Conservation (phyloP, 1,284 basidiomycete species). For the Mrakiaceae sp. region DNA sequence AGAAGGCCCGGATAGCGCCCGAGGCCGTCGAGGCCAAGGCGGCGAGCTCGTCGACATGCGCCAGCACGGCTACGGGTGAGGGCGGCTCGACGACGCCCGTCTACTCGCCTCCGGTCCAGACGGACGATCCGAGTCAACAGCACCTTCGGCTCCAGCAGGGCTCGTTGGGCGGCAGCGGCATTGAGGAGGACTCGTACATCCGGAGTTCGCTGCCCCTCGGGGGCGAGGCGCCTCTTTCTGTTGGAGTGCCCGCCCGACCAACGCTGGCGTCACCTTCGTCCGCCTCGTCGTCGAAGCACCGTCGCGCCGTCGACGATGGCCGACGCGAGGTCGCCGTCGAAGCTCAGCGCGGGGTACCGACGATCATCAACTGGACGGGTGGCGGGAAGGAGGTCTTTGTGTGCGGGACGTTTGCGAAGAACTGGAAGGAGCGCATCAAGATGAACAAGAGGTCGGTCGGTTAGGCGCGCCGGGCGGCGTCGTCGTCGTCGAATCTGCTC, state of each 20-base stretch:
- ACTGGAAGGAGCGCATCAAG: constrained; percentile 44
- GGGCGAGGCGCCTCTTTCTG: not conserved
- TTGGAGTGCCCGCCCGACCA: not conserved
- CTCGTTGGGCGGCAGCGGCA: not conserved
- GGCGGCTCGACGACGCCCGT: no score
- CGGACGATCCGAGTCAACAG: no score
- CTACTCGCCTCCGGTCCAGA: no score
- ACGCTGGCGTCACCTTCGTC: not conserved
- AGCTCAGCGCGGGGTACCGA: constrained; percentile 16
- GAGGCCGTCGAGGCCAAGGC: not conserved
- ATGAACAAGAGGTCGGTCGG: constrained; percentile 36
- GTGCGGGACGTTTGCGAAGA: constrained; percentile 47
- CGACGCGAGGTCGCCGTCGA: not conserved
- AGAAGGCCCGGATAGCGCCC: constrained; percentile 1
- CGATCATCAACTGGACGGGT: constrained; percentile 32
- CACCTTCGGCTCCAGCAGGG: not conserved
- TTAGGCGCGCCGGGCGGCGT: no score
- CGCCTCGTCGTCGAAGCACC: not conserved
- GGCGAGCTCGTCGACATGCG: not conserved
- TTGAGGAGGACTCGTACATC: constrained; percentile 11
- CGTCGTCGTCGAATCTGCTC: no score
- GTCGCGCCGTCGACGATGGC: not conserved
- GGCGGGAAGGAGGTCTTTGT: constrained; percentile 42
- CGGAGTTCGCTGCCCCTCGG: constrained; percentile 5
- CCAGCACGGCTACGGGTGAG: no score